A percentile compares a stretch with the other conserved stretches of the same genome.
Conservation (phyloP, 371 early-diverging fungal genomes). For the Entomophthora muscae region DNA sequence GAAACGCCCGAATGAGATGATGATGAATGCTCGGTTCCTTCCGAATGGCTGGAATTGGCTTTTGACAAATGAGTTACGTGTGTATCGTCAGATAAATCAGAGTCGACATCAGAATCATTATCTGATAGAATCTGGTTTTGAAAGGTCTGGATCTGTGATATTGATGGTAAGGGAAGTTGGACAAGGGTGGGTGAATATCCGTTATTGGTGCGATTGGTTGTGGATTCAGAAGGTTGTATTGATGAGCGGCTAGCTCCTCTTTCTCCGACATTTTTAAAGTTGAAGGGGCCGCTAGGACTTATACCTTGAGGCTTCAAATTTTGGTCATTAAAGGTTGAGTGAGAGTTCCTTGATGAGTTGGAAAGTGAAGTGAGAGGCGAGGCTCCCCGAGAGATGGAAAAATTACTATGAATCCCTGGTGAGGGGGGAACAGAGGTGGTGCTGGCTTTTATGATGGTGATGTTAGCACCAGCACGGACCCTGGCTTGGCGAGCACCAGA, state of each 20-base stretch:
- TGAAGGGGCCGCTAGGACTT: background rate
- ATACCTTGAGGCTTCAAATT: background rate
- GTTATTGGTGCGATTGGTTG: background rate
- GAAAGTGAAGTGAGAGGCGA: background rate
- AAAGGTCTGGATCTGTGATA: background rate
- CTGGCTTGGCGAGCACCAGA: background rate
- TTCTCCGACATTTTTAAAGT: background rate
- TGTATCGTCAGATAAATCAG: background rate
- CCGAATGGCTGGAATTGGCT: background rate
- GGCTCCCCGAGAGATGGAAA: background rate
- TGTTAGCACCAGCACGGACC: conserved; percentile 2
- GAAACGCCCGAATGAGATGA: background rate
- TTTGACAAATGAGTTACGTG: background rate
- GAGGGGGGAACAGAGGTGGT: background rate
- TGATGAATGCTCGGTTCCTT: background rate
- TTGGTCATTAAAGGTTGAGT: background rate
- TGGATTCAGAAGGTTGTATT: background rate
- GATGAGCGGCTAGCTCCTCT: background rate
- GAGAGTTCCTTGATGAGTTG: background rate
- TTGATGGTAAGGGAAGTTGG: background rate
- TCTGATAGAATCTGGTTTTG: background rate
- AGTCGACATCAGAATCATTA: background rate
- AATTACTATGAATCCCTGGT: background rate
- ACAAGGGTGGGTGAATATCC: background rate
- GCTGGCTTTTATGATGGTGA: conserved; percentile 4